Evolutionary conservation across 148 eudicot species (phyloP).

Genomic region (Rhododendron kiyosumense): DNA sequence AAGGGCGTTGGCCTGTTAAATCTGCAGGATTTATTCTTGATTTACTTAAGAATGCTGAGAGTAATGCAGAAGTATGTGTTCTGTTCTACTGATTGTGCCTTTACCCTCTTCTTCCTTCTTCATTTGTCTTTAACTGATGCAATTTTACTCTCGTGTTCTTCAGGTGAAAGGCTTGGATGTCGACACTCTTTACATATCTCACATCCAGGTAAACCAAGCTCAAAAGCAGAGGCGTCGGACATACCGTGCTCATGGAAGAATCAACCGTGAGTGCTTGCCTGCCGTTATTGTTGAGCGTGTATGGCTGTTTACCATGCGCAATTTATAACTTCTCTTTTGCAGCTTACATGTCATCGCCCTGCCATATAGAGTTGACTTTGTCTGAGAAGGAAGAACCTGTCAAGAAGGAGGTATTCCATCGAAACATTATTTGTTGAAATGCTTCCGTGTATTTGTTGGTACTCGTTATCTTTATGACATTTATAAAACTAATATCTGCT

Average conservation of each 20-base stretch:
- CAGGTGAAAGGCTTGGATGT: slow-evolving; percentile 62
- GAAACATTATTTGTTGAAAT: not conserved
- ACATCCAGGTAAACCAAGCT: slow-evolving; percentile 66
- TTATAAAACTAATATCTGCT: not conserved
- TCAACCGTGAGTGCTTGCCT: slow-evolving; percentile 38
- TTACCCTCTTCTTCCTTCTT: not conserved
- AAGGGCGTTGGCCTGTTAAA: slow-evolving; percentile 67
- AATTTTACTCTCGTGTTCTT: not conserved
- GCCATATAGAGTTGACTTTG: slow-evolving; percentile 51
- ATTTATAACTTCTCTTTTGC: not conserved
- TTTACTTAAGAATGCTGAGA: slow-evolving; percentile 67
- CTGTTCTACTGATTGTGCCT: not conserved
- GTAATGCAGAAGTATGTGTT: slow-evolving; percentile 55
- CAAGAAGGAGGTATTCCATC: slow-evolving; percentile 40
- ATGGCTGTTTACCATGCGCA: not conserved
- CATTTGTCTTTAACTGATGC: not conserved
- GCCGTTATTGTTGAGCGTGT: not conserved
- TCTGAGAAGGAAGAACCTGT: slow-evolving; percentile 62
- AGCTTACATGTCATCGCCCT: slow-evolving; percentile 66
- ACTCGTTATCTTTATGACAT: not conserved
- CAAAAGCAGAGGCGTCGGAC: slow-evolving; percentile 63
- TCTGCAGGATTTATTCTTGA: slow-evolving; percentile 59
- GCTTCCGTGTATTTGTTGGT: not conserved
- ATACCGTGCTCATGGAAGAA: slow-evolving; percentile 62
- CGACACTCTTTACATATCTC: slow-evolving; percentile 53